These are phyloP conservation scores for Syncephalastrum sp. DNA, from an alignment of 371 early-diverging fungal species.

Conservation along the genomic window DNA sequence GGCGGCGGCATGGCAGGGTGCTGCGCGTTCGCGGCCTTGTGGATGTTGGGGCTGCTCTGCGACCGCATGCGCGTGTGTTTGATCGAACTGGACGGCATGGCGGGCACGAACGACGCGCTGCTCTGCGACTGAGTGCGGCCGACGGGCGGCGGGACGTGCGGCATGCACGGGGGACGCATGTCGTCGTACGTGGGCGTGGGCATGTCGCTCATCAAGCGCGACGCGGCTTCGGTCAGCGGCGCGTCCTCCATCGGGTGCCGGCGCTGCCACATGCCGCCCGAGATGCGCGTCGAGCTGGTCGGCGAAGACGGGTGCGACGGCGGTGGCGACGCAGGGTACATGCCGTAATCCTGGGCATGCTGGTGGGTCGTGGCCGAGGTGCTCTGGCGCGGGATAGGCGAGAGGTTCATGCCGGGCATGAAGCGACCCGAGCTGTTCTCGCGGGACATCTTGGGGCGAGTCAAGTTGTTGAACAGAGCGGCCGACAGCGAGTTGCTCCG, in stretches of 20 bases:
- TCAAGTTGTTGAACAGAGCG: constrained; percentile 21
- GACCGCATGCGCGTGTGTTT: constrained; percentile 58
- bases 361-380: constrained; percentile 22
- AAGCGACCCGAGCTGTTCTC: constrained; percentile 8
- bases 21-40: constrained; percentile 22
- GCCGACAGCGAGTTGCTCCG: constrained; percentile 31
- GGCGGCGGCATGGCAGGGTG: constrained; percentile 11
- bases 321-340: constrained; percentile 59
- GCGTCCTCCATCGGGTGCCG: constrained; percentile 31
- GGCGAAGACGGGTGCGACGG: constrained; percentile 65
- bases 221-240: constrained; percentile 36
- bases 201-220: constrained; percentile 39
- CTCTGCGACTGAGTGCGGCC: constrained; percentile 52
- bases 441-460: constrained; percentile 6
- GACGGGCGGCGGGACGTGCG: constrained; percentile 21
- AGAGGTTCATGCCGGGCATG: constrained; percentile 35
- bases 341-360: constrained; percentile 27
- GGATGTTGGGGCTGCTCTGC: constrained; percentile 69
- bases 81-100: constrained; percentile 8
- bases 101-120: constrained; percentile 12
- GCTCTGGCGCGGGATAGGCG: constrained; percentile 38
- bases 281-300: constrained; percentile 47
- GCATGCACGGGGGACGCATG: background rate
- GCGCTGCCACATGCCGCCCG: constrained; percentile 30
- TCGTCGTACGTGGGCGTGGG: constrained; percentile 19